Evolutionary conservation across 768 basidiomycete species (phyloP).

Genomic region (Favolaschia claudopus): DNA sequence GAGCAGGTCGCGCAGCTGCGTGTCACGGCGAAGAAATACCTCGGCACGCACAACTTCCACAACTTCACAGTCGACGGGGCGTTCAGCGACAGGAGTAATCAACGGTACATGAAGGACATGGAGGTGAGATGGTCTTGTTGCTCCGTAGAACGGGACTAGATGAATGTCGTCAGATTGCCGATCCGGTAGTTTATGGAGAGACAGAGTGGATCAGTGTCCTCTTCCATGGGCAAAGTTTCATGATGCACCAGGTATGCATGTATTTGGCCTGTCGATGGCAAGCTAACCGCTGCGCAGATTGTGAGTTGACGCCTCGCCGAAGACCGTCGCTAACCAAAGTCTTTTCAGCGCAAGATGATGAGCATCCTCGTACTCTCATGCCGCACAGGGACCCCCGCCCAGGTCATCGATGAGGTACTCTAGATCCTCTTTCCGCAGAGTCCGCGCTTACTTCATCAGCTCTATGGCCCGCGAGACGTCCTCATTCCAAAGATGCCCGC

Average conservation of each 20-base stretch:
- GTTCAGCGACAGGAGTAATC: slow-evolving; percentile 81
- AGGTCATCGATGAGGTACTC: slow-evolving; percentile 75
- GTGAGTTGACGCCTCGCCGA: slow-evolving; percentile 41
- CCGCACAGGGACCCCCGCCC: slow-evolving; percentile 77
- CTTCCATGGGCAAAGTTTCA: slow-evolving; percentile 98
- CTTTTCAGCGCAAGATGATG: slow-evolving; percentile 94
- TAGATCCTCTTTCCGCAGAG: background rate
- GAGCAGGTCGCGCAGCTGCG: slow-evolving; percentile 66
- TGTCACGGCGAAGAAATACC: slow-evolving; percentile 65
- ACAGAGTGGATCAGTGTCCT: slow-evolving; percentile 95
- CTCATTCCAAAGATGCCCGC: slow-evolving; percentile 96
- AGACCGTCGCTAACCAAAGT: slow-evolving; percentile 24
- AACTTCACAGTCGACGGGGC: slow-evolving; percentile 94
- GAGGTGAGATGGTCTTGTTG: slow-evolving; percentile 54
- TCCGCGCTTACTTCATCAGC: slow-evolving; percentile 50
- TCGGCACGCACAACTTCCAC: slow-evolving; percentile 96
- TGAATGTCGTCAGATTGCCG: slow-evolving; percentile 60
- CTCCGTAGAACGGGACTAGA: background rate
- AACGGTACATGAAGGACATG: slow-evolving; percentile 88
- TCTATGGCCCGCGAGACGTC: slow-evolving; percentile 80
- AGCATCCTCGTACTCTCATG: slow-evolving; percentile 80
- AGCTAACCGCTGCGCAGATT: slow-evolving; percentile 45
- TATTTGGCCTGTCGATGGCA: background rate
- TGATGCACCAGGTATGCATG: slow-evolving; percentile 89
- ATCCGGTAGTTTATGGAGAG: slow-evolving; percentile 88